These are phyloP conservation scores for Aspergillus egyptiacus DNA, from an alignment of 495 filamentous ascomycete species.

Conservation along the genomic window DNA sequence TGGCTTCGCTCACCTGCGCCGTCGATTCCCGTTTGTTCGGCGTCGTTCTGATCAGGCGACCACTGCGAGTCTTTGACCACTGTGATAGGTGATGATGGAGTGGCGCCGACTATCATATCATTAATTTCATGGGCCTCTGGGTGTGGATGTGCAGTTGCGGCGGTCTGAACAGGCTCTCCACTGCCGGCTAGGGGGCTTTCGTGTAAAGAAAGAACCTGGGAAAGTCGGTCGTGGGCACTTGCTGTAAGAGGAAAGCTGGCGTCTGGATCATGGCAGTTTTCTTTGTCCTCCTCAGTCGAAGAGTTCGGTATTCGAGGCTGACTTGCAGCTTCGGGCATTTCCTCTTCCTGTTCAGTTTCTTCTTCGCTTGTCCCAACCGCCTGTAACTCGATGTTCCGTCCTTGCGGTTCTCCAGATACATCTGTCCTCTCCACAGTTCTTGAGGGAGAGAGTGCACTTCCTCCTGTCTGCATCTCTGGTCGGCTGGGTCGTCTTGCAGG, in stretches of 20 bases:
- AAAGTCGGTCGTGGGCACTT: slow-evolving; percentile 36
- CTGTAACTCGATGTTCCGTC: neutral
- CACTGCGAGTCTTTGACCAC: slow-evolving; percentile 47
- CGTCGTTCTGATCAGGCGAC: slow-evolving; percentile 27
- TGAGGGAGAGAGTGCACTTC: slow-evolving; percentile 3
- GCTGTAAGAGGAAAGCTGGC: slow-evolving; percentile 25
- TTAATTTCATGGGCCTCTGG: slow-evolving; percentile 1
- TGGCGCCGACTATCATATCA: slow-evolving; percentile 12
- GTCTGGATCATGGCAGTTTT: slow-evolving; percentile 36
- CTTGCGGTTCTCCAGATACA: slow-evolving; percentile 16
- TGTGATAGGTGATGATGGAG: slow-evolving; percentile 31
- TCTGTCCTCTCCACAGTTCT: neutral
- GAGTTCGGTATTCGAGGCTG: slow-evolving; percentile 25
- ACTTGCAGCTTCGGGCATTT: slow-evolving; percentile 21
- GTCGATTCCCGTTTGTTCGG: neutral
- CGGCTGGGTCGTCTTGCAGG: slow-evolving; percentile 23
- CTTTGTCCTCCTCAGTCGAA: slow-evolving; percentile 46
- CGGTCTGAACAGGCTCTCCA: slow-evolving; percentile 2
- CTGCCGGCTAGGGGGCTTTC: slow-evolving; percentile 14
- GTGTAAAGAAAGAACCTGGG: slow-evolving; percentile 35
- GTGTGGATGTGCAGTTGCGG: neutral
- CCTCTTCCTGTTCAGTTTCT: slow-evolving; percentile 49
- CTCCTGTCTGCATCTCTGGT: neutral
- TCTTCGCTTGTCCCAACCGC: slow-evolving; percentile 39
- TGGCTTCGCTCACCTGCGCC: neutral